Evolutionary conservation across 2,329 filamentous ascomycete species (phyloP).

Genomic region (Cordyceps tenuipes): DNA sequence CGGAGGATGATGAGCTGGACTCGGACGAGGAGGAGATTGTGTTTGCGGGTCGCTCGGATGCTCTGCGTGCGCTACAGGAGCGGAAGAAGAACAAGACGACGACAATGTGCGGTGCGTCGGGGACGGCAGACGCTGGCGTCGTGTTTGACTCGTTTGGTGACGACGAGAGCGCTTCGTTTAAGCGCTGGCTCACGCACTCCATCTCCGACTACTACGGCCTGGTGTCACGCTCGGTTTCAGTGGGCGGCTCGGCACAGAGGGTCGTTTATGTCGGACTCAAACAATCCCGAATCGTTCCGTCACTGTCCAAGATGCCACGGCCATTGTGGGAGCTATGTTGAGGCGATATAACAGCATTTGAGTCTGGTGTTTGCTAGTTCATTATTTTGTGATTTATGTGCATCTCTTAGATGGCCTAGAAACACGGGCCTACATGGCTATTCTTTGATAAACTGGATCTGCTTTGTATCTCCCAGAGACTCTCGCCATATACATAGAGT

Average conservation of each 20-base stretch:
- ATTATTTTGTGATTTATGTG: background rate
- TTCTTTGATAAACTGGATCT: background rate
- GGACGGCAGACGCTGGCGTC: conserved; percentile 54
- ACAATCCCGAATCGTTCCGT: conserved; percentile 28
- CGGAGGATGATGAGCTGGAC: conserved; percentile 11
- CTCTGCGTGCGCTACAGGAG: conserved; percentile 35
- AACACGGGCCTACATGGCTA: background rate
- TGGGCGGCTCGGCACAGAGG: conserved; percentile 60
- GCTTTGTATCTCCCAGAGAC: background rate
- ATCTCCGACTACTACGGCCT: conserved; percentile 90
- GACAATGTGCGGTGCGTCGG: conserved; percentile 24
- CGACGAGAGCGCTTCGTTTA: conserved; percentile 66
- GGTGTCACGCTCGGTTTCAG: conserved; percentile 70
- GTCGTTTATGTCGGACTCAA: conserved; percentile 78
- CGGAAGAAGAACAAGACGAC: conserved; percentile 33
- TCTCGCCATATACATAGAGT: background rate
- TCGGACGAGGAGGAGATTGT: conserved; percentile 76
- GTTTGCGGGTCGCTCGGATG: conserved; percentile 67
- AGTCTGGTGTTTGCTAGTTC: background rate
- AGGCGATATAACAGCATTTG: conserved; percentile 12
- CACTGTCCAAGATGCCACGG: conserved; percentile 39
- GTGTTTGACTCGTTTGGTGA: conserved; percentile 73
- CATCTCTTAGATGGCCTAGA: background rate
- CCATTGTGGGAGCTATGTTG: conserved; percentile 57
- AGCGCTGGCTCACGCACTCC: conserved; percentile 86